Percentiles rank a stretch among this genome's conserved stretches.
Evolutionary conservation across 441 rosid species (phyloP).

Genomic region (Pelargonium myrrhifolium): DNA sequence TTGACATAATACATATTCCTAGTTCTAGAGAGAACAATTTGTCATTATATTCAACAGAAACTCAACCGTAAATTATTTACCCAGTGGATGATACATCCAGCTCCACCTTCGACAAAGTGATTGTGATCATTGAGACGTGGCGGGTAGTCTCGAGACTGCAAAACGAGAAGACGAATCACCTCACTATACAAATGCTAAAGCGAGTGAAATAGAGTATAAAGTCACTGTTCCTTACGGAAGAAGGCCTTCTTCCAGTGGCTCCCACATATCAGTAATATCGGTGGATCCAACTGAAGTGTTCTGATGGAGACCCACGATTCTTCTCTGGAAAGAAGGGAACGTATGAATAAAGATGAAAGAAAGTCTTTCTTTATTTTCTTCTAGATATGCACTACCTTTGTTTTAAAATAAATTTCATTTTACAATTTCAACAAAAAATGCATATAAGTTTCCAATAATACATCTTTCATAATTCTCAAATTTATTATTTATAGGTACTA

Average conservation of each 20-base stretch:
- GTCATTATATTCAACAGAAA: neutral
- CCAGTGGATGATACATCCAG: constrained; percentile 59
- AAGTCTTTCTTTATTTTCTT: neutral
- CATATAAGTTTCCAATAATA: too few species aligned
- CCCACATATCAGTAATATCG: constrained; percentile 91
- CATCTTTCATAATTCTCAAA: too few species aligned
- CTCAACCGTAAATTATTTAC: constrained; percentile 33
- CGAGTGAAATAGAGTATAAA: neutral
- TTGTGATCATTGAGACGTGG: constrained; percentile 86
- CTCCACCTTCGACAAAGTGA: constrained; percentile 68
- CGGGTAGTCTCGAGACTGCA: constrained; percentile 78
- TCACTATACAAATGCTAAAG: neutral
- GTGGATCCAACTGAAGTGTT: constrained; percentile 70
- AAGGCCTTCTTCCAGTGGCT: constrained; percentile 96
- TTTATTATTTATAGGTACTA: too few species aligned
- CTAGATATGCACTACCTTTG: too few species aligned
- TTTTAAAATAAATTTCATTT: too few species aligned
- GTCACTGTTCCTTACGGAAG: constrained; percentile 50
- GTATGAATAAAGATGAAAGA: constrained; percentile 9
- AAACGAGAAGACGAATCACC: constrained; percentile 14
- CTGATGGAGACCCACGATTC: constrained; percentile 87
- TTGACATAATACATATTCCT: too few species aligned
- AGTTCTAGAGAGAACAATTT: neutral
- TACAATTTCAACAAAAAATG: too few species aligned
- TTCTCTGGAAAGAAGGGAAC: constrained; percentile 41